Evolutionary conservation across 2,329 filamentous ascomycete species (phyloP), one percentile per base, ranked within the genome.

Genomic region (Trichoderma sp.): DNA sequence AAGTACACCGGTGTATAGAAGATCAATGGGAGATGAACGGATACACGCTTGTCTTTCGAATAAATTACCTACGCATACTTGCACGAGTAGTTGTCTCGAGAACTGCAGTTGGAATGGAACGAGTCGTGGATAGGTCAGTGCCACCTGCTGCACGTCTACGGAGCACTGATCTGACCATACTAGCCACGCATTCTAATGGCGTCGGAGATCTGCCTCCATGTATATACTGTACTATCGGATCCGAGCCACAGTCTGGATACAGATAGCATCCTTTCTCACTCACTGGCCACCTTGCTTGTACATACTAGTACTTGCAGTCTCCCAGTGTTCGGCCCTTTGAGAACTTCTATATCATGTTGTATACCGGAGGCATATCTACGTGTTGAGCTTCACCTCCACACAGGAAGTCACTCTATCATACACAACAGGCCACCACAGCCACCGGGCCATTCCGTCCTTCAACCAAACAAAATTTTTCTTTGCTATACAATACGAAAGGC

Each of bases 141-240:
- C 59, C 60, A 60, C 41, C 60, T 72, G 38, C 69, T 64, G 59
- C 69, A 64, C 41, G 59, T 56, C 69, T 35, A 72, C 59, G 69
- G 69, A 64, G 69, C 38, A 53, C 35, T 72, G 60, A 64, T 64
- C 38, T 45, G 60, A 64, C 29, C 12, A 45, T 71, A n/a, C 38
- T 33, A 45, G 69, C 59, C 56, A 60, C 21, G 69, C 31, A 64
- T 72, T 38, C 59, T 27, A 9, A 53, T 64, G 33, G 53, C 27
- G 21, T 7, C 29, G 21, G 45, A 69, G 50, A 62, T 71, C 67
- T 60, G n/a, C 50, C 41, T 59, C 65, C 45, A 31, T 60, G 31
- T 71, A 33, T 38, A 35, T 33, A 41, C 21, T 41, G 50, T 60
- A 38, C 50, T 33, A 31, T 71, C 53, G 53, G 67, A 71, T 71